A percentile compares a stretch with the other conserved stretches of the same genome.
Conservation (phyloP, 2,329 filamentous ascomycete genomes). For the Xylaria multiplex region DNA sequence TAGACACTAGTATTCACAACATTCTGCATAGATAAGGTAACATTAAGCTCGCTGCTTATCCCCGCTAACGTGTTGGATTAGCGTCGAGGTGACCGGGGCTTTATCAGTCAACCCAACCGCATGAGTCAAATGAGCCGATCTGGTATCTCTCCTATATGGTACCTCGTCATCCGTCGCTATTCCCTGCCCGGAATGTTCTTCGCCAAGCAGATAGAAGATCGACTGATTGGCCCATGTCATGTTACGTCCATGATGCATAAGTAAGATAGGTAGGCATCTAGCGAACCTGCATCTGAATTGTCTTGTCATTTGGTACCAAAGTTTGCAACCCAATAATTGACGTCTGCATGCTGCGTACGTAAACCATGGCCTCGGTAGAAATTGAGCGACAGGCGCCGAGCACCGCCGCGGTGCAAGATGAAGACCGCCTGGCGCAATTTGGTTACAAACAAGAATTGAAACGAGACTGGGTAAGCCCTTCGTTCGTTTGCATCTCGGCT, state of each 20-base stretch:
- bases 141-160: background rate
- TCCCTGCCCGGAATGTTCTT: background rate
- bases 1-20: background rate
- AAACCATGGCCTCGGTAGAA: constrained; percentile 31
- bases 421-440: constrained; percentile 62
- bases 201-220: constrained; percentile 7
- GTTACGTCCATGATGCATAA: background rate
- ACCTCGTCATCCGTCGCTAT: background rate
- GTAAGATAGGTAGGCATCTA: background rate
- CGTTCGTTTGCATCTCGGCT: background rate
- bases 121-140: background rate
- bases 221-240: background rate
- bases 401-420: constrained; percentile 54
- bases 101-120: constrained; percentile 13
- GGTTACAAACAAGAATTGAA: constrained; percentile 69
- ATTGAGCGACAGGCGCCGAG: constrained; percentile 44
- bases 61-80: background rate
- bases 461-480: constrained; percentile 59
- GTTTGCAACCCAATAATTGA: too few species aligned
- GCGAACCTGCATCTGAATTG: background rate
- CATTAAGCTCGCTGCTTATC: background rate
- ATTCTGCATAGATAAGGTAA: background rate
- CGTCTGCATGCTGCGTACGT: background rate
- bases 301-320: background rate
- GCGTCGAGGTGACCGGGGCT: background rate